A percentile compares a stretch with the other conserved stretches of the same genome.
These are phyloP conservation scores for Phytophthora capsici DNA, from an alignment of 352 stramenopile species.

Conservation along the genomic window DNA sequence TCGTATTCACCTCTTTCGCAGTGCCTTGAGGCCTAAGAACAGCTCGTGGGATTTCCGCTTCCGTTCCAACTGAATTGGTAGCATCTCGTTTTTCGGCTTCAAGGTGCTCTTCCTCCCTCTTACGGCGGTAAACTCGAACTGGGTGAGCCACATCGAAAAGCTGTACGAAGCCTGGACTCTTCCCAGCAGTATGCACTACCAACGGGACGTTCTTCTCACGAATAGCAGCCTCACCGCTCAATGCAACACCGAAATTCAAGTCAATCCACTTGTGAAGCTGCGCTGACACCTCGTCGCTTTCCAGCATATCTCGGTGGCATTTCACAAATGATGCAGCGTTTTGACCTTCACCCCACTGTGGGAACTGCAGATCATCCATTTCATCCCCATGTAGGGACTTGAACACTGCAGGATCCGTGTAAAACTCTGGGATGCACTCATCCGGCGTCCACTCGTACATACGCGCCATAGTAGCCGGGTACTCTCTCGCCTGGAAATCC, in stretches of 20 bases:
- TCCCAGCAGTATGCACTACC: conserved; percentile 43
- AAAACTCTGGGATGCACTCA: conserved; percentile 97
- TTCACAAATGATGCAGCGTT: conserved; percentile 73
- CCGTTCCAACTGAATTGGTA: conserved; percentile 1
- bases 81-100: conserved; percentile 3
- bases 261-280: conserved; percentile 96
- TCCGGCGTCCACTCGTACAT: conserved; percentile 96
- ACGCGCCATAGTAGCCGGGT: conserved; percentile 88
- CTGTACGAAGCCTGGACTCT: conserved; percentile 82
- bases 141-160: conserved; percentile 63
- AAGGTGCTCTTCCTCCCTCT: not conserved
- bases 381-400: conserved; percentile 71
- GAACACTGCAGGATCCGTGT: conserved; percentile 88
- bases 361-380: conserved; percentile 80
- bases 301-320: conserved; percentile 92
- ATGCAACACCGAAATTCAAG: conserved; percentile 93
- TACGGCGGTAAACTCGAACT: conserved; percentile 9
- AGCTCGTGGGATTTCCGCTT: conserved; percentile 11
- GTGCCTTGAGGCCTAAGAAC: conserved; percentile 21
- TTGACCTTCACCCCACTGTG: conserved; percentile 66
- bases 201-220: conserved; percentile 93
- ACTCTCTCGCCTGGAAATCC: conserved; percentile 95
- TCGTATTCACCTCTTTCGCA: conserved; percentile 40
- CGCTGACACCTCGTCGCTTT: conserved; percentile 88
- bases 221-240: conserved; percentile 83